Conservation (phyloP, 805 yeast genomes). For the Danielozyma ontarioensis region DNA sequence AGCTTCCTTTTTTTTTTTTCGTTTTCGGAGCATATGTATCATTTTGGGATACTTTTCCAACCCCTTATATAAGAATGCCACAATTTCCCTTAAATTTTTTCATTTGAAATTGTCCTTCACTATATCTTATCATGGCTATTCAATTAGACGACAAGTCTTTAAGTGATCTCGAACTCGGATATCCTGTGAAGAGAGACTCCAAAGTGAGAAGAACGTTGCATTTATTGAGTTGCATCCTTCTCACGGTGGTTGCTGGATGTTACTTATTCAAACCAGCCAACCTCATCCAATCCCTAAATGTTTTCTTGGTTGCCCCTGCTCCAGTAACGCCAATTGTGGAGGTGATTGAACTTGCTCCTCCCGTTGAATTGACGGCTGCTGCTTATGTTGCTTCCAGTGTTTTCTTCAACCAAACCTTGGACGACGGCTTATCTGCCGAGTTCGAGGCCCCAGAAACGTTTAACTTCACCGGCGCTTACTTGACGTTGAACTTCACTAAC, state of each 20-base stretch:
- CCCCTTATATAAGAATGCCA: too few relatives aligned
- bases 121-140: not conserved
- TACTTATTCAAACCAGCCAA: too few relatives aligned
- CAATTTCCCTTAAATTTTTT: too few relatives aligned
- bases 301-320: constrained; percentile 1
- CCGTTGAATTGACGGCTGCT: constrained; percentile 5
- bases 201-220: not conserved
- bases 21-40: too few relatives aligned
- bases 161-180: not conserved
- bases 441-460: constrained; percentile 8
- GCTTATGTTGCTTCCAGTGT: constrained; percentile 2
- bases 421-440: constrained; percentile 3
- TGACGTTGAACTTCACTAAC: constrained; percentile 22
- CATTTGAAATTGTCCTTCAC: too few relatives aligned
- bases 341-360: constrained; percentile 11
- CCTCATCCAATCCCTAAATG: not conserved
- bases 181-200: not conserved
- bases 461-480: constrained; percentile 19
- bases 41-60: too few relatives aligned
- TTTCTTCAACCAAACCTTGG: constrained; percentile 2
- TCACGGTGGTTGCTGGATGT: not conserved
- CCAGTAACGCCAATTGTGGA: constrained; percentile 4
- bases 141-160: not conserved
- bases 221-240: too few relatives aligned
- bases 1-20: too few relatives aligned